Conservation (phyloP, 371 early-diverging fungal species). For the Mortierella sp. region DNA sequence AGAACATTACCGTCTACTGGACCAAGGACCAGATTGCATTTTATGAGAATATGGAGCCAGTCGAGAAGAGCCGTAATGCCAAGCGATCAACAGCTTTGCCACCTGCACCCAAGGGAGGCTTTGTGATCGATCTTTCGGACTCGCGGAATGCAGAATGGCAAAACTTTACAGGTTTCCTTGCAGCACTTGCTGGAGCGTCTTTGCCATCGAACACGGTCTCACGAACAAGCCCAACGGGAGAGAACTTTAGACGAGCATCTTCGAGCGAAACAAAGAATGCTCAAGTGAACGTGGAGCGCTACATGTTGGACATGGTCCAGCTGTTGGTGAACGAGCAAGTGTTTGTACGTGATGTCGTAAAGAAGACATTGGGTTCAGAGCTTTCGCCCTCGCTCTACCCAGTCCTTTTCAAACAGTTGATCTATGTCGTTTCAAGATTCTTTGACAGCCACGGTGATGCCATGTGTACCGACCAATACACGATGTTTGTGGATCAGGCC, state of each 20-base stretch:
- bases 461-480: slow-evolving; percentile 80
- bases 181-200: slow-evolving; percentile 84
- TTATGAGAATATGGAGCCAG: slow-evolving; percentile 39
- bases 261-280: slow-evolving; percentile 37
- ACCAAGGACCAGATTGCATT: slow-evolving; percentile 54
- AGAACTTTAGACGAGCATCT: slow-evolving; percentile 43
- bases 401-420: slow-evolving; percentile 85
- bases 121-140: slow-evolving; percentile 31
- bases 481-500: slow-evolving; percentile 90
- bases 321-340: slow-evolving; percentile 86
- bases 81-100: slow-evolving; percentile 48
- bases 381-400: slow-evolving; percentile 85
- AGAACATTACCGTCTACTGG: slow-evolving; percentile 66
- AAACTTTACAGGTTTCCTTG: slow-evolving; percentile 89
- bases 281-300: slow-evolving; percentile 77
- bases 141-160: slow-evolving; percentile 70
- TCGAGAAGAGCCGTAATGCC: slow-evolving; percentile 31
- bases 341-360: slow-evolving; percentile 90
- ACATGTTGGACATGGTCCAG: slow-evolving; percentile 88
- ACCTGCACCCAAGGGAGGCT: slow-evolving; percentile 47
- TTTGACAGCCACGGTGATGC: slow-evolving; percentile 83
- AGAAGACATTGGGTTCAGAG: slow-evolving; percentile 89
- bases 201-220: slow-evolving; percentile 51
- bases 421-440: slow-evolving; percentile 78
- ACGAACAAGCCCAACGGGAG: slow-evolving; percentile 30